Conservation (phyloP, 108 stramenopile species). For the Nannochloropsis gaditana region DNA sequence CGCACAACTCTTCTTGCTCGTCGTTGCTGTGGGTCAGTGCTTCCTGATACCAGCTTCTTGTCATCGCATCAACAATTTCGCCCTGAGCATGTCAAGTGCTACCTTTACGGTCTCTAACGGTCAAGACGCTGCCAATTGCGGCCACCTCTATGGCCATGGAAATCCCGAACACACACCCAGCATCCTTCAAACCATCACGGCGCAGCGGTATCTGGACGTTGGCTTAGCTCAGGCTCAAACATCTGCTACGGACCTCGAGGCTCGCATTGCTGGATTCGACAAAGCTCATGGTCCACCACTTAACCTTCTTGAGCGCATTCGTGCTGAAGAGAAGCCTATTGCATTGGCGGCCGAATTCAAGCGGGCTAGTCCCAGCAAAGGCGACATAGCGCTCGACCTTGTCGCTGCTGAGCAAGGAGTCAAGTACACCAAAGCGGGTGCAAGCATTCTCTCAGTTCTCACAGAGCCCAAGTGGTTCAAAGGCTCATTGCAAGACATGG, state of each 20-base stretch:
- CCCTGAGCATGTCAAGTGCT: no score
- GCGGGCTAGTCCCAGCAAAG: conserved; percentile 87
- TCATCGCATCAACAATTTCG: no score
- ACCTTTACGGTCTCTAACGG: not conserved
- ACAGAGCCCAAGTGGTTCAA: conserved; percentile 93
- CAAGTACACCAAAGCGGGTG: conserved; percentile 74
- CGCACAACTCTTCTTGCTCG: no score
- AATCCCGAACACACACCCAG: conserved; percentile 40
- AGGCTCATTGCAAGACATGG: conserved; percentile 66
- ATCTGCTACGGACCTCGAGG: conserved; percentile 31
- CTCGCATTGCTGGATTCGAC: conserved; percentile 34
- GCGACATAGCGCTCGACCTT: conserved; percentile 62
- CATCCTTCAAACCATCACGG: conserved; percentile 47
- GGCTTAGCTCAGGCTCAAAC: conserved; percentile 23
- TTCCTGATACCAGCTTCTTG: no score
- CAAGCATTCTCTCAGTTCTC: conserved; percentile 80
- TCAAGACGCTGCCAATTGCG: conserved; percentile 2
- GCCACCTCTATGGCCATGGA: conserved; percentile 43
- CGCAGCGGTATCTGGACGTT: conserved; percentile 41
- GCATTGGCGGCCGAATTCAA: conserved; percentile 97
- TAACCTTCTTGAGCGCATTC: conserved; percentile 47
- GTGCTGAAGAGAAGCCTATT: conserved; percentile 35
- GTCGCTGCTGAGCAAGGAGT: conserved; percentile 72
- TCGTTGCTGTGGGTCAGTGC: no score
- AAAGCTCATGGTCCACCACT: conserved; percentile 37